phyloP scores from a whole-genome alignment of 192 early-diverging fungal genomes.

The Coemansia guatemalensis region DNA sequence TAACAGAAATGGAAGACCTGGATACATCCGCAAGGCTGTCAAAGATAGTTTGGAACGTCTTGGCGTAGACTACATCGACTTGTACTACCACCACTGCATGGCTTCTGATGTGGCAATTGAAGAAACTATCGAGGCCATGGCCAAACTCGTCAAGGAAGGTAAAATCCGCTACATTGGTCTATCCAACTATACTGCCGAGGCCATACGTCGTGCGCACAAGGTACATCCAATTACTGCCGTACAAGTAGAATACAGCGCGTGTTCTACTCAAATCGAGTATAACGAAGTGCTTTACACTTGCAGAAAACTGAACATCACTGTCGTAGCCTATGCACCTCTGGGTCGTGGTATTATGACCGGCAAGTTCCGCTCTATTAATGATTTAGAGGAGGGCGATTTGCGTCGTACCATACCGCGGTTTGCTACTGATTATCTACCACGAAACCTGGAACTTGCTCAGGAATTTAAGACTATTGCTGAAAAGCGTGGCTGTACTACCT shows the following conservation, averaged over 20 bases:
- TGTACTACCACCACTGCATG: conserved; percentile 66
- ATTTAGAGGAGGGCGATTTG: conserved; percentile 58
- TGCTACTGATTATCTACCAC: conserved; percentile 58
- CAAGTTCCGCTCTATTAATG: conserved; percentile 54
- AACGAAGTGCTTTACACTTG: conserved; percentile 68
- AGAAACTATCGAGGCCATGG: conserved; percentile 62
- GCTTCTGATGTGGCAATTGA: conserved; percentile 62
- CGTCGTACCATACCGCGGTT: conserved; percentile 58
- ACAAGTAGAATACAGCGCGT: conserved; percentile 53
- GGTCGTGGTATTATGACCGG: conserved; percentile 73
- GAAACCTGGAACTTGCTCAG: conserved; percentile 62
- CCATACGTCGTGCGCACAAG: conserved; percentile 62
- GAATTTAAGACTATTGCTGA: conserved; percentile 52
- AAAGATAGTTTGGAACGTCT: conserved; percentile 54
- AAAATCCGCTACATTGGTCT: conserved; percentile 64
- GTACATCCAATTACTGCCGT: conserved; percentile 70
- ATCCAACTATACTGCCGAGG: conserved; percentile 59
- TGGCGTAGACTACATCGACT: conserved; percentile 59
- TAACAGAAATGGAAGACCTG: conserved; percentile 50
- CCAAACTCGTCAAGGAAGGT: conserved; percentile 67
- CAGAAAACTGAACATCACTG: conserved; percentile 68
- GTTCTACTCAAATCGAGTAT: conserved; percentile 64
- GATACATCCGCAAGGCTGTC: conserved; percentile 54
- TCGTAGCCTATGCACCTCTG: conserved; percentile 73
- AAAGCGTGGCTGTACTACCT: conserved; percentile 54